A percentile compares a stretch with the other conserved stretches of the same genome.
Conservation (phyloP, 495 filamentous ascomycete genomes). For the Sphaerosporella brunnea region DNA sequence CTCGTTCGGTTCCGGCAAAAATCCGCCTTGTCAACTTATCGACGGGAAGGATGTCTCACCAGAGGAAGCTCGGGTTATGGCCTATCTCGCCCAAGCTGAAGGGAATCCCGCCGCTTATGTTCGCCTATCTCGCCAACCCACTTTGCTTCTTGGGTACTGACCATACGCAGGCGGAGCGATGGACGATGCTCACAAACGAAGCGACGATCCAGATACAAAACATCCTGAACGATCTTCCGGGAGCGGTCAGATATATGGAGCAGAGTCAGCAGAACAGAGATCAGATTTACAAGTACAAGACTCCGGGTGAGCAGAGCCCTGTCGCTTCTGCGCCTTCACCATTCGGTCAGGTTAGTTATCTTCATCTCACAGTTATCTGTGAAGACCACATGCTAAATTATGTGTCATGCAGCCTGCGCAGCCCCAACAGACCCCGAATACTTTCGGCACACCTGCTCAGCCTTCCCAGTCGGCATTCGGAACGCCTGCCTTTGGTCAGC, state of each 20-base stretch:
- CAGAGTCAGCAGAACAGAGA: conserved; percentile 19
- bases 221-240: conserved; percentile 19
- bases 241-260: conserved; percentile 20
- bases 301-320: background rate
- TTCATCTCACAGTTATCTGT: background rate
- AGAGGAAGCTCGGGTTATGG: conserved; percentile 22
- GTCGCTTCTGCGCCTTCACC: background rate
- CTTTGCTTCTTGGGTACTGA: no score
- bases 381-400: background rate
- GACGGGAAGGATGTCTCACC: conserved; percentile 25
- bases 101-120: conserved; percentile 17
- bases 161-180: conserved; percentile 18
- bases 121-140: conserved; percentile 4
- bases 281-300: conserved; percentile 6
- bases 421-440: background rate
- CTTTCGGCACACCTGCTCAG: conserved; percentile 4
- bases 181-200: conserved; percentile 16
- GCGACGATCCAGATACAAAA: conserved; percentile 20
- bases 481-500: conserved; percentile 11
- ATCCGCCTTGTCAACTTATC: conserved; percentile 23
- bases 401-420: background rate
- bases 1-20: conserved; percentile 26
- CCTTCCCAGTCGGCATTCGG: background rate
- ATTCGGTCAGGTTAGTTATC: background rate
- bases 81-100: conserved; percentile 17